These are phyloP conservation scores for Globisporangium heterothallicum DNA, from an alignment of 352 stramenopile genomes.

Conservation along the genomic window DNA sequence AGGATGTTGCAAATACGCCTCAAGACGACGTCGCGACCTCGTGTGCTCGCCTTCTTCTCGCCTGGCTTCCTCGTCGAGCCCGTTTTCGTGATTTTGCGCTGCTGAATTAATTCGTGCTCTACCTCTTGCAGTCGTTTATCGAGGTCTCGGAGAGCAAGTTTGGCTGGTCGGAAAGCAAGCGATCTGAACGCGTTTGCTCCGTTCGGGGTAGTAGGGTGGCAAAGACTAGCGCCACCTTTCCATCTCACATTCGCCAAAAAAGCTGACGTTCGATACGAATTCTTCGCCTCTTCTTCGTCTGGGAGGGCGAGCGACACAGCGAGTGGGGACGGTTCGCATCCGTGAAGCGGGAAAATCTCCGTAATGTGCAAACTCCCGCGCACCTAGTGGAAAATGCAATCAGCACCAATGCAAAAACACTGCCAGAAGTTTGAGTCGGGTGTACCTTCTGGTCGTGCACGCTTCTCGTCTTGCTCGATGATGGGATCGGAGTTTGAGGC, in stretches of 20 bases:
- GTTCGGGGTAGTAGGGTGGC: constrained; percentile 38
- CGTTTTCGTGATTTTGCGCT: constrained; percentile 41
- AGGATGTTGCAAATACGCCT: constrained; percentile 64
- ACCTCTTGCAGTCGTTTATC: constrained; percentile 61
- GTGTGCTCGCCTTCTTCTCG: constrained; percentile 36
- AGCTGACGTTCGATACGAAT: constrained; percentile 29
- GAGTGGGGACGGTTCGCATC: constrained; percentile 48
- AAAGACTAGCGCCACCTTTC: constrained; percentile 64
- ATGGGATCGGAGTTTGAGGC: constrained; percentile 34
- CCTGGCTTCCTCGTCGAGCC: constrained; percentile 34
- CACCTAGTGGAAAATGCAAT: constrained; percentile 18
- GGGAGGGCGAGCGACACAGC: constrained; percentile 7
- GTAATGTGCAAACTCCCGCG: constrained; percentile 38
- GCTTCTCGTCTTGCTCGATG: neutral
- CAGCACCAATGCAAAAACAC: neutral
- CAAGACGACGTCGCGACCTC: constrained; percentile 67
- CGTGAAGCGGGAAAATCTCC: constrained; percentile 64
- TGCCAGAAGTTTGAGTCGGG: constrained; percentile 1
- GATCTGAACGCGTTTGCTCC: constrained; percentile 58
- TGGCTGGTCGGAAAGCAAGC: constrained; percentile 52
- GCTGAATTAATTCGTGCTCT: constrained; percentile 43
- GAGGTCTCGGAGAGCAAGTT: constrained; percentile 63
- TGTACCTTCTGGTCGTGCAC: constrained; percentile 9
- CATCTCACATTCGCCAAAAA: constrained; percentile 63
- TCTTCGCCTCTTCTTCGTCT: constrained; percentile 8